A percentile compares a stretch with the other conserved stretches of the same genome.
These are phyloP conservation scores for Aspergillus sp. DNA, from an alignment of 2,329 filamentous ascomycete genomes.

Conservation along the genomic window DNA sequence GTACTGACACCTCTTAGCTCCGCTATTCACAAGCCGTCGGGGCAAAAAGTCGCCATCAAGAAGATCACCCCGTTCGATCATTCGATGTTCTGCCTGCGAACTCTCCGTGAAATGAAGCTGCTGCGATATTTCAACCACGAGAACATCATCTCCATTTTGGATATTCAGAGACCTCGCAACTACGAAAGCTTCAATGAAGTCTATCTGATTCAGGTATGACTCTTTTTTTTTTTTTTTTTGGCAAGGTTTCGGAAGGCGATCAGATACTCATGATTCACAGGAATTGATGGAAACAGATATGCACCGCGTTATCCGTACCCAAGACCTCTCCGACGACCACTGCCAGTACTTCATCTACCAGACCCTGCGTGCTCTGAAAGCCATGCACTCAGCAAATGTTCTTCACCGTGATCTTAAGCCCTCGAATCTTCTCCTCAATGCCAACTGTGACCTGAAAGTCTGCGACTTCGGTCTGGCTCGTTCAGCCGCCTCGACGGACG, in stretches of 20 bases:
- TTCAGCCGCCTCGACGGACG: constrained; percentile 93
- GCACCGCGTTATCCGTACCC: constrained; percentile 97
- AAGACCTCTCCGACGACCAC: constrained; percentile 97
- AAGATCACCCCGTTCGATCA: constrained; percentile 99
- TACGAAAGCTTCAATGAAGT: constrained; percentile 97
- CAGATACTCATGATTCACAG: constrained; percentile 45
- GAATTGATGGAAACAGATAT: constrained; percentile 99
- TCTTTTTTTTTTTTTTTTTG: neutral
- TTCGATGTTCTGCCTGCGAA: constrained; percentile 97
- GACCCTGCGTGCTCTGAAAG: constrained; percentile 93
- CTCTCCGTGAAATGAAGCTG: constrained; percentile 98
- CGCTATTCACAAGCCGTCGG: constrained; percentile 94
- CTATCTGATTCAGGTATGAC: constrained; percentile 88
- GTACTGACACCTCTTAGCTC: constrained; percentile 59
- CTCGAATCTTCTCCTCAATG: constrained; percentile 93
- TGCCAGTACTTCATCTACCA: constrained; percentile 99
- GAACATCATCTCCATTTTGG: constrained; percentile 99
- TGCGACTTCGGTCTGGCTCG: constrained; percentile 97
- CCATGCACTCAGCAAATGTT: constrained; percentile 98
- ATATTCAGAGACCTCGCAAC: constrained; percentile 96
- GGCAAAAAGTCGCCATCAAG: constrained; percentile 99
- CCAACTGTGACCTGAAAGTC: constrained; percentile 98
- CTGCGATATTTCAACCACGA: constrained; percentile 99
- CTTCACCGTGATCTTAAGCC: constrained; percentile 97
- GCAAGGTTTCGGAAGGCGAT: neutral